A percentile compares a stretch with the other conserved stretches of the same genome.
phyloP scores from a whole-genome alignment of 352 stramenopile species.

The Globisporangium orthogonon region DNA sequence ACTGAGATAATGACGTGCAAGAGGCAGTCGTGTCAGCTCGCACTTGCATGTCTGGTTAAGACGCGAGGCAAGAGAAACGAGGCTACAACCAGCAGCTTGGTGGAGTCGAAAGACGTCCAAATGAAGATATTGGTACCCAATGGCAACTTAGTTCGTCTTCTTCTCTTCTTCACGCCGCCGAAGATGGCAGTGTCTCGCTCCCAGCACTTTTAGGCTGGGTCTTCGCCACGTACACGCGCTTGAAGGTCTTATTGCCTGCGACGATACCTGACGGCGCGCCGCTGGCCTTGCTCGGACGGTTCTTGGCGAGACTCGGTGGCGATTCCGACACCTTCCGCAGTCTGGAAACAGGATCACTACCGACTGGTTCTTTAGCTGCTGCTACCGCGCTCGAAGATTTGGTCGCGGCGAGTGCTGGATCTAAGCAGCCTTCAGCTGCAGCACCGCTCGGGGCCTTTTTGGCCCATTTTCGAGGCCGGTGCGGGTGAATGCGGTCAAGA shows the following conservation, averaged over 20 bases:
- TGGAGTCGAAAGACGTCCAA: no score
- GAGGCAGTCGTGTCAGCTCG: no score
- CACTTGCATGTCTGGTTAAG: no score
- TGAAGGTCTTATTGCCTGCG: constrained; percentile 11
- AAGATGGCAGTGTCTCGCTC: background rate
- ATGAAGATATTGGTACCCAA: no score
- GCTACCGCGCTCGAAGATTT: background rate
- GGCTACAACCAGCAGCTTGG: no score
- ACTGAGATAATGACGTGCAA: no score
- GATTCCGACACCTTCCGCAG: background rate
- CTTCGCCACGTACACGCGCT: constrained; percentile 30
- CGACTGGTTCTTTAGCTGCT: background rate
- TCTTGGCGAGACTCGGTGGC: background rate
- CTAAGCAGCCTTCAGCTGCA: no score
- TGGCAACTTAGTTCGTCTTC: background rate
- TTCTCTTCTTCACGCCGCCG: background rate
- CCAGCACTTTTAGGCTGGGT: background rate
- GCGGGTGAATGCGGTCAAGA: background rate
- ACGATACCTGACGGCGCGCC: background rate
- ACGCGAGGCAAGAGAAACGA: no score
- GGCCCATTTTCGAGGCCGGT: background rate
- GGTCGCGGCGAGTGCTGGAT: no score
- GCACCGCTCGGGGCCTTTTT: background rate
- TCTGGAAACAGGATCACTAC: background rate
- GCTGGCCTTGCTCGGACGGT: constrained; percentile 10